Evolutionary conservation across 208 protist genomes (phyloP).

Genomic region (Wallacemonas sp.): DNA sequence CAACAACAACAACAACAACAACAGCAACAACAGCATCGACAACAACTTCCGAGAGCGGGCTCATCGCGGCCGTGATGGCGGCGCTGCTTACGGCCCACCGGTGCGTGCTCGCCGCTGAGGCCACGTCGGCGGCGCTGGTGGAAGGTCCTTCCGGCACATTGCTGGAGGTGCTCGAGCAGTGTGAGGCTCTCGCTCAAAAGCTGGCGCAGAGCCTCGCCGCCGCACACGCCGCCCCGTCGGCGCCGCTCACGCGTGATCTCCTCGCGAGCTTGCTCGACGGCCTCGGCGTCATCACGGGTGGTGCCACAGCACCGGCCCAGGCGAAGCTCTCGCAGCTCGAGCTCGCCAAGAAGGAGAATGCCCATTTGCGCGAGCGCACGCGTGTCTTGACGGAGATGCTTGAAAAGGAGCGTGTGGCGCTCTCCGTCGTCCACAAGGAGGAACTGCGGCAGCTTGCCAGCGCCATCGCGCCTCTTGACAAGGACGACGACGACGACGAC

Average conservation of each 20-base stretch:
- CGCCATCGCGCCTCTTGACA: too few relatives aligned
- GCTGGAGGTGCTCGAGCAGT: slow-evolving; percentile 4
- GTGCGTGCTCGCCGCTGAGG: background rate
- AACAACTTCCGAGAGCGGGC: background rate
- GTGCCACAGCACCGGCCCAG: background rate
- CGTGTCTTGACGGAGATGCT: slow-evolving; percentile 54
- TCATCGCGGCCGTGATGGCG: background rate
- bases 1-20: background rate
- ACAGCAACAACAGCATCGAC: background rate
- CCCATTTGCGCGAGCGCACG: slow-evolving; percentile 50
- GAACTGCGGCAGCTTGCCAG: background rate
- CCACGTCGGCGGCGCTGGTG: background rate
- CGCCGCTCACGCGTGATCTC: background rate
- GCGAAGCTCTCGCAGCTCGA: background rate
- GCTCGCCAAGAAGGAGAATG: slow-evolving; percentile 44
- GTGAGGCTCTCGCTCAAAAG: background rate
- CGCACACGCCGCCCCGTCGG: background rate
- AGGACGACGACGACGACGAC: too few relatives aligned
- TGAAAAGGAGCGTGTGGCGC: slow-evolving; percentile 45
- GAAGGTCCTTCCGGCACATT: background rate
- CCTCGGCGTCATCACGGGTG: background rate
- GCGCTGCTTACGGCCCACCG: slow-evolving; percentile 1
- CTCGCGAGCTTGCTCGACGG: background rate
- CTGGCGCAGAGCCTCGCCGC: background rate
- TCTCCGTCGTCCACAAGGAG: slow-evolving; percentile 20